A percentile compares a stretch with the other conserved stretches of the same genome.
These are phyloP conservation scores for Microsporum canis DNA, from an alignment of 2,329 filamentous ascomycete genomes.

Conservation along the genomic window DNA sequence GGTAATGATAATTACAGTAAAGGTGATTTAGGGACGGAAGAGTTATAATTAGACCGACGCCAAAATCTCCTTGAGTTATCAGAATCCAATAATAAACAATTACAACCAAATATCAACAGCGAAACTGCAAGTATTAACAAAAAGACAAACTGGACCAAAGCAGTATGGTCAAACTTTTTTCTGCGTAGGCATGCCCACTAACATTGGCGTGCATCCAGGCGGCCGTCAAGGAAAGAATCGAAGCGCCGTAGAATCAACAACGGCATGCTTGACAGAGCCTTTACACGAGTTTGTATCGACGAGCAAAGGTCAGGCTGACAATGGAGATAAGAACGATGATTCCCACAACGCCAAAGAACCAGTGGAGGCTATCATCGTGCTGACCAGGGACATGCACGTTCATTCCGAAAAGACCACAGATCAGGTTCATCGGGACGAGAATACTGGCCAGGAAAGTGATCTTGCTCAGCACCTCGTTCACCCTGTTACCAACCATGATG, in stretches of 20 bases:
- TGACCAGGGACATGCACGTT: conserved; percentile 39
- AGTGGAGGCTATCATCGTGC: conserved; percentile 25
- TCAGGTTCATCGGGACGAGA: conserved; percentile 87
- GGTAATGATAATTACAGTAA: neutral
- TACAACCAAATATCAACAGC: neutral
- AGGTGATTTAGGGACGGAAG: neutral
- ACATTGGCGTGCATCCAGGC: neutral
- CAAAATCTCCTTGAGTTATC: neutral
- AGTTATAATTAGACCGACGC: neutral
- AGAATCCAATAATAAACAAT: neutral
- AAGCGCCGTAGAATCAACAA: neutral
- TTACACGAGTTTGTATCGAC: conserved; percentile 33
- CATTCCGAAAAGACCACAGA: conserved; percentile 53
- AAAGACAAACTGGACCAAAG: neutral
- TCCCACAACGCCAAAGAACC: conserved; percentile 42
- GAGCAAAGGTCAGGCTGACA: conserved; percentile 29
- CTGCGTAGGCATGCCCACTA: neutral
- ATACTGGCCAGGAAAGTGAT: conserved; percentile 91
- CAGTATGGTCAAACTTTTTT: neutral
- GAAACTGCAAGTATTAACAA: conserved; percentile 1
- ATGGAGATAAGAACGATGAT: conserved; percentile 35
- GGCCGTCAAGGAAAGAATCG: neutral
- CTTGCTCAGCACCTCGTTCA: conserved; percentile 84
- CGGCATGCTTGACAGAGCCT: neutral
- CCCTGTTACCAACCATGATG: conserved; percentile 74